These are phyloP conservation scores for Saccharomycopsis microspora DNA, from an alignment of 805 yeast genomes.

Conservation along the genomic window DNA sequence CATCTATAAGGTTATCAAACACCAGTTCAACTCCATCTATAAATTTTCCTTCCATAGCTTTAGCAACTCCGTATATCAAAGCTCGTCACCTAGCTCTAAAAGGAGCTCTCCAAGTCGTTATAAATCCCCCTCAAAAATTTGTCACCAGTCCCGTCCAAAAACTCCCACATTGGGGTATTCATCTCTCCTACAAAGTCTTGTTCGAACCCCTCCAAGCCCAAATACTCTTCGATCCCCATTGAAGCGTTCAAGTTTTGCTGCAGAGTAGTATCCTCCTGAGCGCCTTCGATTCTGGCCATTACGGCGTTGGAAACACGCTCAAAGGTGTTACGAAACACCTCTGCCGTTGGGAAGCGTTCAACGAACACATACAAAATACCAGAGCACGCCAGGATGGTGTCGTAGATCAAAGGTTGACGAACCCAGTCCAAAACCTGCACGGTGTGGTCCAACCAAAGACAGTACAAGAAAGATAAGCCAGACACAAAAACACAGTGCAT, in stretches of 20 bases:
- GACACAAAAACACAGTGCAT: constrained; percentile 24
- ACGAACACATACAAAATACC: constrained; percentile 22
- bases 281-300: not conserved
- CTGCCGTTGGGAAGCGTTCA: constrained; percentile 21
- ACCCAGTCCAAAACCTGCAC: constrained; percentile 21
- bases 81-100: not conserved
- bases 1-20: too few relatives aligned
- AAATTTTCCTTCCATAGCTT: too few relatives aligned
- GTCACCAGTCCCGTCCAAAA: constrained; percentile 23
- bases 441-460: constrained; percentile 23
- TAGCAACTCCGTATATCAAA: too few relatives aligned
- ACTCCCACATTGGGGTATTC: constrained; percentile 22
- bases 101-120: constrained; percentile 22
- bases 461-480: constrained; percentile 24
- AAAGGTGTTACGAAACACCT: constrained; percentile 22
- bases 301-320: constrained; percentile 20
- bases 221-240: constrained; percentile 17
- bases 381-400: constrained; percentile 23
- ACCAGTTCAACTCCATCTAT: too few relatives aligned
- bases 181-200: not conserved
- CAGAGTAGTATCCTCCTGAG: not conserved
- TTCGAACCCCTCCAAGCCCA: constrained; percentile 7
- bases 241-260: too few relatives aligned
- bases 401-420: constrained; percentile 20
- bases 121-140: constrained; percentile 21